These are phyloP conservation scores for Globisporangium recalcitrans DNA, from an alignment of 352 stramenopile genomes.

Conservation along the genomic window DNA sequence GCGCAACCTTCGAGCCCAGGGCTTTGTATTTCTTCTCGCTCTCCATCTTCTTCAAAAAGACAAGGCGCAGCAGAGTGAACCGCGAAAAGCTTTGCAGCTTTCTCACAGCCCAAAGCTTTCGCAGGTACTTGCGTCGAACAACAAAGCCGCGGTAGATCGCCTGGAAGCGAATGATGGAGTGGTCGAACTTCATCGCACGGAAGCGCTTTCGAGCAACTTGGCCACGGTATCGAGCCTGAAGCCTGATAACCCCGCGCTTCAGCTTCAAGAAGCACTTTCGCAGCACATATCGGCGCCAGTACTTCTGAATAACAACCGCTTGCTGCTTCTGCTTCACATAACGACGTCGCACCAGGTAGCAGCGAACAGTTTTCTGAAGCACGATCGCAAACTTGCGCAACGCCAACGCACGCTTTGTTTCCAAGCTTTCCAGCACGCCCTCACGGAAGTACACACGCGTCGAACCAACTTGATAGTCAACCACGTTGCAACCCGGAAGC, in stretches of 20 bases:
- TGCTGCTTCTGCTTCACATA: conserved; percentile 45
- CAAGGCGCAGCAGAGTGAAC: conserved; percentile 64
- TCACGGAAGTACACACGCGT: conserved; percentile 86
- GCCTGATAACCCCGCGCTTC: conserved; percentile 38
- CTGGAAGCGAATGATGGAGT: conserved; percentile 72
- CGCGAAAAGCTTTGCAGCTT: conserved; percentile 76
- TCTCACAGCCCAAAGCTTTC: conserved; percentile 36
- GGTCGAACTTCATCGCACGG: conserved; percentile 67
- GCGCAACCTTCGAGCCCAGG: conserved; percentile 64
- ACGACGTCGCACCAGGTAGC: conserved; percentile 50
- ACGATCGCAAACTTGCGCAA: conserved; percentile 73
- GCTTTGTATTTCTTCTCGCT: conserved; percentile 77
- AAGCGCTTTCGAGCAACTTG: conserved; percentile 56
- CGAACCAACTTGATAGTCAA: conserved; percentile 84
- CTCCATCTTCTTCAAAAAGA: conserved; percentile 78
- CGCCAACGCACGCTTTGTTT: conserved; percentile 65
- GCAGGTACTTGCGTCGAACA: conserved; percentile 47
- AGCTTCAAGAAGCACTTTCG: conserved; percentile 51
- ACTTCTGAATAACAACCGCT: conserved; percentile 62
- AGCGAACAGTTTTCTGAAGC: conserved; percentile 67
- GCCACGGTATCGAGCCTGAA: conserved; percentile 64
- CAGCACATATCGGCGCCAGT: conserved; percentile 66
- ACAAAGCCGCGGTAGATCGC: conserved; percentile 59
- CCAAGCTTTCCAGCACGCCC: conserved; percentile 71
- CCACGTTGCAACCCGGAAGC: conserved; percentile 61